Base-by-base conservation (phyloP, 768 basidiomycete species). In the Amanita jacksonii region DNA sequence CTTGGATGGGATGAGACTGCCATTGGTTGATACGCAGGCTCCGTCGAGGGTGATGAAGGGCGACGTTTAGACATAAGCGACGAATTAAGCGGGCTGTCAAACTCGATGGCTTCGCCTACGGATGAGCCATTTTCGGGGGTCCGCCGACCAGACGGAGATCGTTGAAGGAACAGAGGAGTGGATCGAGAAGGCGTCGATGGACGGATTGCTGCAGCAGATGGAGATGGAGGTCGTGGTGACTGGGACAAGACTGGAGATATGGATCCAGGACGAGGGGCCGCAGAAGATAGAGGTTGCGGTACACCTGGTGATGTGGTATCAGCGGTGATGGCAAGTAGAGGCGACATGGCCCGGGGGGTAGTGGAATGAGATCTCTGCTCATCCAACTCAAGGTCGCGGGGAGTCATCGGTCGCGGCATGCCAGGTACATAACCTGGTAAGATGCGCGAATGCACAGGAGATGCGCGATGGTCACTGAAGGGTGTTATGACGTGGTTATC, bases 401-500 rank as follows among this genome's bases (percentile, higher is more conserved):
- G 88, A 5, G 88, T 90, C 83, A 90, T 88, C 13, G 88, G 88
- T 32, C 88, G 69, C 16, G 85, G 84, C 88, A 91, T 91, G 8
- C 88, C 88, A 18, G 88, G 88, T 45, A 88, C 79, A 61, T 91
- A 91, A 10, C 88, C 88, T 43, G 88, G 87, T 16, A 86, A 56
- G 3, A 67, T 75, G 34, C 76, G 74, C 36, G 76, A 67, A 20
- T 80, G 79, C 18, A 79, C 65, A 33, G 82, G 81, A 2, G 79
- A 81, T 38, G 74, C 60, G n/a, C 69, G 73, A 31, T 66, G 72
- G 38, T 68, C 66, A 16, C 76, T 74, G 28, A 68, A 60, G 36
- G 77, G 70, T 23, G 65, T 56, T 32, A 64, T 61, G 16, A 67
- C 57, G 32, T 73, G 72, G 43, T 70, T 74, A 54, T 85, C 82